Conservation (phyloP, 208 protist genomes). For the Chromosphaera perkinsii region DNA sequence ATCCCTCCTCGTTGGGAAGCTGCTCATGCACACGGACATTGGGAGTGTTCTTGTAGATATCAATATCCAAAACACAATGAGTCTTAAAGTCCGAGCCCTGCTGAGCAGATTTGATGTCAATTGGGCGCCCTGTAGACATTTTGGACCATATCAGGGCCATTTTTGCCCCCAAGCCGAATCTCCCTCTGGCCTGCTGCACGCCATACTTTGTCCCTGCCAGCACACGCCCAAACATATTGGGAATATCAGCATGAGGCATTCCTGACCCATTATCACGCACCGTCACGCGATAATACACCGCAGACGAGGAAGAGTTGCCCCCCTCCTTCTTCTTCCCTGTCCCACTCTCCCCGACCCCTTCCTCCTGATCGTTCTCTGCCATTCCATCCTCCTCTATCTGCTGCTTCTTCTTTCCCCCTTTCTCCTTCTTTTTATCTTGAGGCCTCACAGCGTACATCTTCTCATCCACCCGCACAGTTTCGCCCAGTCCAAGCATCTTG, state of each 20-base stretch:
- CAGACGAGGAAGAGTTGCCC: too few species aligned
- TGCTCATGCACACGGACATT: conserved; percentile 23
- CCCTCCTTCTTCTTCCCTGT: too few species aligned
- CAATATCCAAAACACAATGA: conserved; percentile 38
- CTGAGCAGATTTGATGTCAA: conserved; percentile 20
- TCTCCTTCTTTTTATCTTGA: background rate
- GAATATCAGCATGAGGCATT: conserved; percentile 51
- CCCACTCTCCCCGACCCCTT: too few species aligned
- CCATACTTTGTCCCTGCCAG: conserved; percentile 54
- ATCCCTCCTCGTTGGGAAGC: conserved; percentile 13
- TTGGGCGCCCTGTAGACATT: conserved; percentile 39
- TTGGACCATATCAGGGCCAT: conserved; percentile 52
- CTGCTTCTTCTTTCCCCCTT: too few species aligned
- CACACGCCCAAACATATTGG: conserved; percentile 49
- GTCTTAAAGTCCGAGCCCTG: conserved; percentile 4
- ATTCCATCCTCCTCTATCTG: too few species aligned
- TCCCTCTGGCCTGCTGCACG: conserved; percentile 42
- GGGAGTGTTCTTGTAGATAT: conserved; percentile 41
- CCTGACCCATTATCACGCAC: conserved; percentile 39
- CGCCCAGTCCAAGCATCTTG: background rate
- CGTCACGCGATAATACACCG: conserved; percentile 6
- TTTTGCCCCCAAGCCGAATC: conserved; percentile 55
- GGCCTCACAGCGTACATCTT: background rate
- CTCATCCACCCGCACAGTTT: background rate
- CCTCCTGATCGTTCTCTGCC: too few species aligned